Percentiles rank a stretch among this genome's conserved stretches.
Conservation (phyloP, 352 stramenopile genomes). For the Globisporangium orthogonon region DNA sequence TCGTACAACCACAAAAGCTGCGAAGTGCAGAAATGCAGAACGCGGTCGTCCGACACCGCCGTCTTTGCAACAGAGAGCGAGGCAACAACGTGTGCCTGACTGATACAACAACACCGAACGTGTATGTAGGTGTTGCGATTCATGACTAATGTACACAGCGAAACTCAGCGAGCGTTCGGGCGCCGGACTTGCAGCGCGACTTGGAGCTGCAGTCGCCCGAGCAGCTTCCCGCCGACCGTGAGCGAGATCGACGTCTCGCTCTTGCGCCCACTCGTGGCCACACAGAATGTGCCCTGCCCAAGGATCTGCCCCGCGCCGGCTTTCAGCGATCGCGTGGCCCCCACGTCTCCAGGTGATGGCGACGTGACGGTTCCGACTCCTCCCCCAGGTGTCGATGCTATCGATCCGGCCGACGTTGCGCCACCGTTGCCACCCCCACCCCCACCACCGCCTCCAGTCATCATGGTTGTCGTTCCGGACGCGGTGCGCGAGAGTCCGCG, state of each 20-base stretch:
- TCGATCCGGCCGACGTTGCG: background rate
- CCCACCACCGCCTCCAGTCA: background rate
- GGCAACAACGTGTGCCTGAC: no score
- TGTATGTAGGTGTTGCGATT: no score
- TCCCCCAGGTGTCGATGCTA: background rate
- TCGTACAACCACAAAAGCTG: no score
- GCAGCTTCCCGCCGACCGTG: constrained; percentile 53
- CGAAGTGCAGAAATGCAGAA: no score
- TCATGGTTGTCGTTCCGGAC: constrained; percentile 11
- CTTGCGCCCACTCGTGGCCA: constrained; percentile 40
- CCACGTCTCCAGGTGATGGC: background rate
- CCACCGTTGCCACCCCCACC: background rate
- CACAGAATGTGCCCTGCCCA: constrained; percentile 62
- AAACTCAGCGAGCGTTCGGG: background rate
- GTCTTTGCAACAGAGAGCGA: no score
- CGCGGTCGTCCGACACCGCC: no score
- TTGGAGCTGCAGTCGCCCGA: constrained; percentile 49
- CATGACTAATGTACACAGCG: background rate
- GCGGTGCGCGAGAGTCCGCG: constrained; percentile 18
- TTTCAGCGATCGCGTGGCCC: background rate
- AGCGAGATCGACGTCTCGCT: constrained; percentile 48
- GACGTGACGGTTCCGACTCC: background rate
- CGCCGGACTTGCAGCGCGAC: constrained; percentile 41
- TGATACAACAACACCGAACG: no score
- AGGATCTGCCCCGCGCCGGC: constrained; percentile 29